phyloP scores from a whole-genome alignment of 768 basidiomycete species.

The Lactifluus volemus region DNA sequence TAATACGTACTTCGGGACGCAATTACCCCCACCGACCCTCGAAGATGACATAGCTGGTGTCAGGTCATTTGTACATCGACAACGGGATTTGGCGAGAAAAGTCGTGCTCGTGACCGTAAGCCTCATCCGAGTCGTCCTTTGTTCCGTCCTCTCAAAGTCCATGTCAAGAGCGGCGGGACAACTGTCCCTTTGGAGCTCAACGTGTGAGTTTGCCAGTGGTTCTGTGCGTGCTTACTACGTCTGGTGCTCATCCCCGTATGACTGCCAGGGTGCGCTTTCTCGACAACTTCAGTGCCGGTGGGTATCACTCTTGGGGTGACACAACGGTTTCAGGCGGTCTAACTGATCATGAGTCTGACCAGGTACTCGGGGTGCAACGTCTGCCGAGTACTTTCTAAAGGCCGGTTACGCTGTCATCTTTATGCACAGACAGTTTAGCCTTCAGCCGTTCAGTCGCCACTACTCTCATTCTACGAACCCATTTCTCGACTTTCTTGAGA shows the following conservation, averaged over 20 bases:
- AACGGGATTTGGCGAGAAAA: conserved; percentile 52
- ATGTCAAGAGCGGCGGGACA: conserved; percentile 85
- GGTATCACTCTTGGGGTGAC: conserved; percentile 21
- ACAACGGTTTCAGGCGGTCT: conserved; percentile 1
- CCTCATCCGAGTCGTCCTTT: conserved; percentile 7
- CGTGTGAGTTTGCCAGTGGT: conserved; percentile 58
- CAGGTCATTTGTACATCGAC: conserved; percentile 59
- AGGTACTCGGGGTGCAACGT: conserved; percentile 96
- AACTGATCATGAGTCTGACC: background rate
- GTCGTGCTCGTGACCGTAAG: conserved; percentile 94
- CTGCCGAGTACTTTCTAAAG: conserved; percentile 94
- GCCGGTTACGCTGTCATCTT: conserved; percentile 97
- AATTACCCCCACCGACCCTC: conserved; percentile 67
- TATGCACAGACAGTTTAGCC: conserved; percentile 95
- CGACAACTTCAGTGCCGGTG: conserved; percentile 97
- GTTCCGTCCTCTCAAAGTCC: background rate
- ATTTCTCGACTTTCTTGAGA: conserved; percentile 90
- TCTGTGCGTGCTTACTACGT: background rate
- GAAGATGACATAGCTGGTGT: conserved; percentile 58
- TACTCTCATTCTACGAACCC: conserved; percentile 98
- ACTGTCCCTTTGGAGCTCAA: conserved; percentile 98
- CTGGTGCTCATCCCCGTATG: conserved; percentile 20
- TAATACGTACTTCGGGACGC: conserved; percentile 84
- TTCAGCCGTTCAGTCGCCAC: conserved; percentile 95
- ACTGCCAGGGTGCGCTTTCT: conserved; percentile 86